These are phyloP conservation scores for Monilinia fructicola DNA, from an alignment of 2,329 filamentous ascomycete species.

Conservation along the genomic window DNA sequence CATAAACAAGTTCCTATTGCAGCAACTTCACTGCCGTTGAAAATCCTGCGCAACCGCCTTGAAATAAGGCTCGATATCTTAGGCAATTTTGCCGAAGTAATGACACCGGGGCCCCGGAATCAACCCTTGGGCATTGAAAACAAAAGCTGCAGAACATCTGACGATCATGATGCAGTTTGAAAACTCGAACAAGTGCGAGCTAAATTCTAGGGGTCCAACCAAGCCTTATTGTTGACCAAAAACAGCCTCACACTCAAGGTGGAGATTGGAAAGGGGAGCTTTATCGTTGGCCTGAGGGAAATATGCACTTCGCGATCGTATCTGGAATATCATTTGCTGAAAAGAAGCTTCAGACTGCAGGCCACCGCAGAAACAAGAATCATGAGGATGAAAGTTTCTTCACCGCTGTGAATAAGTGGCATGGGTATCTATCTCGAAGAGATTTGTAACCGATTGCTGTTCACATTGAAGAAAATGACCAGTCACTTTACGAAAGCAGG, in stretches of 20 bases:
- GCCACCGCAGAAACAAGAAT: background rate
- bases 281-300: background rate
- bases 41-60: background rate
- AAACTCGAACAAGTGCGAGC: background rate
- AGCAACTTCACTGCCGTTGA: background rate
- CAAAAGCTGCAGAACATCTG: background rate
- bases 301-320: background rate
- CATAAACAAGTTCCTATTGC: background rate
- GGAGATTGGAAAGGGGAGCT: background rate
- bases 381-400: background rate
- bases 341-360: background rate
- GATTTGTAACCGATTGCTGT: background rate
- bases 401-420: background rate
- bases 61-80: background rate
- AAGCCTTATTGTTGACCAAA: background rate
- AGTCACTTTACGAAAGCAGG: background rate
- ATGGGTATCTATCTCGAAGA: background rate
- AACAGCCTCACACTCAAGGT: background rate
- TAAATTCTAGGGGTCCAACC: background rate
- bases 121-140: background rate
- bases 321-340: background rate
- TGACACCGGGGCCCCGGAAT: background rate
- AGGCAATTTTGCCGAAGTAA: background rate
- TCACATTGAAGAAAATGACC: background rate
- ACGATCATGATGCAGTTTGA: background rate